Percentiles rank a stretch among this genome's conserved stretches.
These are phyloP conservation scores for Nepenthes alata DNA, from an alignment of 179 eudicot genomes.

Conservation along the genomic window DNA sequence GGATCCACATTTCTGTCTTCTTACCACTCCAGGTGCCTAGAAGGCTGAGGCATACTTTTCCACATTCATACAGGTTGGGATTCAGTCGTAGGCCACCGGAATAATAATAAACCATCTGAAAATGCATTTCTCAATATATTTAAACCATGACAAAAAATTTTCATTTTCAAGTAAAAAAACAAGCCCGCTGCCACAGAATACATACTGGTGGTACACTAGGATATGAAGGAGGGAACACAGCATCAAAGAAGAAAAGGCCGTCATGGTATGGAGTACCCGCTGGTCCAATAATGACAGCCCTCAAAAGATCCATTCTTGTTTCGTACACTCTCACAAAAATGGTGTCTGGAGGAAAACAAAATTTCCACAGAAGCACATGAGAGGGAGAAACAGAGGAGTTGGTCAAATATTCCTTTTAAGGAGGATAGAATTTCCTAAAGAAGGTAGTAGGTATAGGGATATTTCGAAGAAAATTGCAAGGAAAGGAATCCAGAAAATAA, in stretches of 20 bases:
- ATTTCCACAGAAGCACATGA: too few species aligned
- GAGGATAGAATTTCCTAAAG: too few species aligned
- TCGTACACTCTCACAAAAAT: constrained; percentile 68
- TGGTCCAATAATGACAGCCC: constrained; percentile 62
- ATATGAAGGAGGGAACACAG: constrained; percentile 45
- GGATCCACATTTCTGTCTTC: constrained; percentile 54
- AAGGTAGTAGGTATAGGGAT: too few species aligned
- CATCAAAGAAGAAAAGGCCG: constrained; percentile 66
- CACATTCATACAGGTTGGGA: constrained; percentile 64
- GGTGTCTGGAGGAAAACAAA: constrained; percentile 32
- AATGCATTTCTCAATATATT: background rate
- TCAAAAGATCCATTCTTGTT: constrained; percentile 61
- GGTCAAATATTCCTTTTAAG: too few species aligned
- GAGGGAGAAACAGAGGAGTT: too few species aligned
- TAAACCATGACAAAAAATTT: background rate
- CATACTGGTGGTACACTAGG: constrained; percentile 63
- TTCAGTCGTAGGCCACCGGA: constrained; percentile 63
- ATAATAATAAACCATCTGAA: constrained; percentile 48
- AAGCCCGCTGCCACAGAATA: background rate
- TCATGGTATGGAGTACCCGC: constrained; percentile 83
- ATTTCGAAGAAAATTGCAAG: too few species aligned
- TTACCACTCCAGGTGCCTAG: constrained; percentile 66
- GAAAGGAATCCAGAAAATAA: too few species aligned
- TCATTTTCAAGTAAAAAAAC: background rate
- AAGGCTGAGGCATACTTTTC: constrained; percentile 72